A percentile compares a stretch with the other conserved stretches of the same genome.
Evolutionary conservation across 2,329 filamentous ascomycete genomes (phyloP).

Genomic region (Trichoderma simmonsii): DNA sequence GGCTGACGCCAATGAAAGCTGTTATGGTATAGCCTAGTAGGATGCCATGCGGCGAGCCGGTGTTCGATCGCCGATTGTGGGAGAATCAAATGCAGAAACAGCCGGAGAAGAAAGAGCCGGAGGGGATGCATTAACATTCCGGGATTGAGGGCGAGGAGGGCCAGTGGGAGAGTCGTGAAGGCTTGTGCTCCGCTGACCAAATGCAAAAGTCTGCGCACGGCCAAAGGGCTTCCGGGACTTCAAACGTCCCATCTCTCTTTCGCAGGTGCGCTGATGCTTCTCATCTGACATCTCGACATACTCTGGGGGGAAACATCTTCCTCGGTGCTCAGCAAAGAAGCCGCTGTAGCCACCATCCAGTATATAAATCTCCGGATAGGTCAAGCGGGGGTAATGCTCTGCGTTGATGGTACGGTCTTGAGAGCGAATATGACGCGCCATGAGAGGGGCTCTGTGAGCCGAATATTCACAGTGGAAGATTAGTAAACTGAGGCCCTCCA

Average conservation of each 20-base stretch:
- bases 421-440: slow-evolving; percentile 90
- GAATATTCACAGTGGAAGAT: slow-evolving; percentile 99
- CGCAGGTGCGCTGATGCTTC: slow-evolving; percentile 87
- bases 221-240: slow-evolving; percentile 83
- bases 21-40: slow-evolving; percentile 44
- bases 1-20: neutral
- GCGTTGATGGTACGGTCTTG: slow-evolving; percentile 83
- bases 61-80: slow-evolving; percentile 42
- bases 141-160: slow-evolving; percentile 41
- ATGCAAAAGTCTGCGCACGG: slow-evolving; percentile 91
- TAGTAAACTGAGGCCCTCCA: slow-evolving; percentile 70
- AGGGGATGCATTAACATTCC: slow-evolving; percentile 34
- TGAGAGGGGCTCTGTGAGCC: slow-evolving; percentile 89
- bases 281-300: slow-evolving; percentile 96
- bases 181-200: slow-evolving; percentile 67
- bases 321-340: slow-evolving; percentile 77
- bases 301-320: slow-evolving; percentile 86
- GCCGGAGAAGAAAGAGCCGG: slow-evolving; percentile 42
- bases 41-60: slow-evolving; percentile 62
- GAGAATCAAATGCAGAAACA: slow-evolving; percentile 43
- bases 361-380: slow-evolving; percentile 97
- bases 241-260: slow-evolving; percentile 89
- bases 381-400: slow-evolving; percentile 80
- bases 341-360: slow-evolving; percentile 93
- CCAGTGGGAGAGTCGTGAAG: slow-evolving; percentile 60